phyloP scores from a whole-genome alignment of 2,329 filamentous ascomycete genomes.

The Tothia fuscella region DNA sequence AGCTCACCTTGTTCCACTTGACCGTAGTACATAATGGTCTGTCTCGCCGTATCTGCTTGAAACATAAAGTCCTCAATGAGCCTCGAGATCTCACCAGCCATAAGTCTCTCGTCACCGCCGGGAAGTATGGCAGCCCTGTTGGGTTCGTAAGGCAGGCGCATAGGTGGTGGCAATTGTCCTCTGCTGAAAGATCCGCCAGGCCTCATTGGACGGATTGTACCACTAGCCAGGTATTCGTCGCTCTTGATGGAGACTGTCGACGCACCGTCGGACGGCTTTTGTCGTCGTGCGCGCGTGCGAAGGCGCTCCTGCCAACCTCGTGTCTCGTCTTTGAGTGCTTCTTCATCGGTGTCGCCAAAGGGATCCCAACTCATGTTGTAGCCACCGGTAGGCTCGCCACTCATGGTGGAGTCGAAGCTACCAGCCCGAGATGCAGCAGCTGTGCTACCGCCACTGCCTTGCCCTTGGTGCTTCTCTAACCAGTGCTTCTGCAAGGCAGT shows the following conservation, averaged over 20 bases:
- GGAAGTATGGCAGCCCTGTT: too few species aligned
- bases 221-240: too few species aligned
- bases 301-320: neutral
- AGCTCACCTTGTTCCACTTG: too few species aligned
- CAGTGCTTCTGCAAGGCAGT: conserved; percentile 9
- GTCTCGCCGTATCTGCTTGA: too few species aligned
- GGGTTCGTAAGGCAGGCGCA: too few species aligned
- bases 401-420: conserved; percentile 5
- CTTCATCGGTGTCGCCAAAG: neutral
- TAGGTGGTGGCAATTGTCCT: too few species aligned
- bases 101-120: too few species aligned
- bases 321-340: neutral
- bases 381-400: neutral
- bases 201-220: too few species aligned
- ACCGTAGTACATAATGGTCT: too few species aligned
- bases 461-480: neutral
- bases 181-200: too few species aligned
- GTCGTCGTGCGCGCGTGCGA: neutral
- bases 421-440: neutral
- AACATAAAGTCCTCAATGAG: too few species aligned
- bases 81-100: too few species aligned
- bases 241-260: neutral
- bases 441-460: conserved; percentile 1
- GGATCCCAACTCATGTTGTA: neutral
- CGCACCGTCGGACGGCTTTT: neutral